A percentile compares a stretch with the other conserved stretches of the same genome.
These are phyloP conservation scores for Thozetella sp. DNA, from an alignment of 495 filamentous ascomycete species.

Conservation along the genomic window DNA sequence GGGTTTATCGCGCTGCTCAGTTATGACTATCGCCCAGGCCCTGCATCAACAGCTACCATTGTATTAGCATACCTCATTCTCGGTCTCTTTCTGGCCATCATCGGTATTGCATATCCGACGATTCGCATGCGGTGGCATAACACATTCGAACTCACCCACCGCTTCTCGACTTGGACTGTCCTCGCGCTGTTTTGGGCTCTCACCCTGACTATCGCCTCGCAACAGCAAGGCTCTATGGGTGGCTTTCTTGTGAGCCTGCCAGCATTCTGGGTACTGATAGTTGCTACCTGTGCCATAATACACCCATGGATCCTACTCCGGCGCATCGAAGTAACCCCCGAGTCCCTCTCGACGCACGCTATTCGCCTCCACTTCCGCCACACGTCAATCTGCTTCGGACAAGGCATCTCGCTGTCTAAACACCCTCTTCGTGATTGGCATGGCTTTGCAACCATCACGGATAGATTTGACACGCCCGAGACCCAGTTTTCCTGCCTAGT, in stretches of 20 bases:
- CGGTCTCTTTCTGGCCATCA: conserved; percentile 36
- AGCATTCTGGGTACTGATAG: conserved; percentile 68
- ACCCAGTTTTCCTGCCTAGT: conserved; percentile 61
- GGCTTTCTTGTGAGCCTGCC: conserved; percentile 54
- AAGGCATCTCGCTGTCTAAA: conserved; percentile 50
- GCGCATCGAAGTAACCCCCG: conserved; percentile 58
- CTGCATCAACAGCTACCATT: conserved; percentile 17
- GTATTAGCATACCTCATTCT: conserved; percentile 39
- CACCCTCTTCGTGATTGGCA: conserved; percentile 76
- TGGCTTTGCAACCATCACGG: conserved; percentile 76
- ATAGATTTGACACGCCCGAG: conserved; percentile 27
- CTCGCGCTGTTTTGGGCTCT: conserved; percentile 65
- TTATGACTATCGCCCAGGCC: conserved; percentile 28
- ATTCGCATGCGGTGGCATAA: conserved; percentile 59
- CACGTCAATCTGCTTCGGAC: conserved; percentile 46
- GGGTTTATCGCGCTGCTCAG: conserved; percentile 48
- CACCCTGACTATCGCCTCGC: conserved; percentile 50
- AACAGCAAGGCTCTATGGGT: conserved; percentile 27
- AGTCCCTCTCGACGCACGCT: conserved; percentile 68
- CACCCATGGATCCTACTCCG: conserved; percentile 71
- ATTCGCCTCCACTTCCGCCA: conserved; percentile 69
- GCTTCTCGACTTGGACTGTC: conserved; percentile 64
- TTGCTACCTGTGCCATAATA: conserved; percentile 59
- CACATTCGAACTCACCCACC: conserved; percentile 66
- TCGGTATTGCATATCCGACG: conserved; percentile 48